These are phyloP conservation scores for Lycium barbarum DNA, from an alignment of 257 asterid genomes.

Conservation along the genomic window DNA sequence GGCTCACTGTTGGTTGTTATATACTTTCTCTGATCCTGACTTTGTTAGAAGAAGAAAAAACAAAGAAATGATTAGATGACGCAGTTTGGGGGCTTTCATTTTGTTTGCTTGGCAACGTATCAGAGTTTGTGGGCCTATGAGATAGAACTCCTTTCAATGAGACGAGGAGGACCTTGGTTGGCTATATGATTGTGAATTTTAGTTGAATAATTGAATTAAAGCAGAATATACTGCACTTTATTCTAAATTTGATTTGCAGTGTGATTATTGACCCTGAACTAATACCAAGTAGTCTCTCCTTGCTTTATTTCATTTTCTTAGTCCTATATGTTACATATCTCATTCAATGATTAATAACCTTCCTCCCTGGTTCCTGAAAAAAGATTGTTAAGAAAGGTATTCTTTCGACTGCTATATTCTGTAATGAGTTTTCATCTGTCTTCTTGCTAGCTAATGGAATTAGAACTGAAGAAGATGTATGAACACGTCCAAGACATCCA, in stretches of 20 bases:
- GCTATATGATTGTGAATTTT: neutral
- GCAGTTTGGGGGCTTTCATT: neutral
- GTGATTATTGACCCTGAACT: conserved; percentile 20
- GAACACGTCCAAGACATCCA: conserved; percentile 67
- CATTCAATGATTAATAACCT: neutral
- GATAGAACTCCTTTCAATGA: neutral
- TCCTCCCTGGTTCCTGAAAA: neutral
- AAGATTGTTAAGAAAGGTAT: neutral
- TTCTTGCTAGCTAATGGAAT: conserved; percentile 63
- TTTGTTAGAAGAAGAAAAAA: neutral
- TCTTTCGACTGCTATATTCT: neutral
- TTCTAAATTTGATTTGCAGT: neutral
- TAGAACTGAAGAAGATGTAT: conserved; percentile 75
- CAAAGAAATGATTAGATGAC: conserved; percentile 9
- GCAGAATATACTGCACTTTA: conserved; percentile 16
- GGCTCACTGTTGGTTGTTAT: neutral
- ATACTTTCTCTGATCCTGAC: neutral
- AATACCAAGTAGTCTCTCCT: neutral
- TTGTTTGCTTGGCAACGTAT: neutral
- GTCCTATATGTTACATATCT: neutral
- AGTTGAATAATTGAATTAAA: neutral
- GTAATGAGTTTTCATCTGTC: conserved; percentile 14
- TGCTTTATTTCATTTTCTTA: neutral
- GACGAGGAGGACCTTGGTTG: neutral
- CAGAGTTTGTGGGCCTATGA: neutral